phyloP scores from a whole-genome alignment of 2,329 filamentous ascomycete genomes.

The Fusarium xylarioides region DNA sequence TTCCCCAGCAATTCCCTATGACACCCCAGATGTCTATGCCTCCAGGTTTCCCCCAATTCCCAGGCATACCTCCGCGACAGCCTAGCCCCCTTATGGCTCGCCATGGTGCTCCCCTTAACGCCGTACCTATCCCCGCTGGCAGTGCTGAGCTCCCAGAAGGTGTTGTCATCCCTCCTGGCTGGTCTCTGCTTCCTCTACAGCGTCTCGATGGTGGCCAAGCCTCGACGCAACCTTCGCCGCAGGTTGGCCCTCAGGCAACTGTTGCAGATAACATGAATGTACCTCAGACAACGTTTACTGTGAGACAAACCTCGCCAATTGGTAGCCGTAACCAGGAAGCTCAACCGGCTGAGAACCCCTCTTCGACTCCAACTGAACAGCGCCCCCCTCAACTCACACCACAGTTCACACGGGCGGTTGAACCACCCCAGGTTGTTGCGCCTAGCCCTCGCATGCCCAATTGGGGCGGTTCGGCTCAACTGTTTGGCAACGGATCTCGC shows the following conservation, averaged over 20 bases:
- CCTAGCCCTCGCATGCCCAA: conserved; percentile 60
- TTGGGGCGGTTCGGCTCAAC: conserved; percentile 61
- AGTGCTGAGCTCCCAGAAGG: conserved; percentile 70
- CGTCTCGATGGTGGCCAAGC: conserved; percentile 54
- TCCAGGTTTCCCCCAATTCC: conserved; percentile 33
- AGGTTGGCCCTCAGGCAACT: conserved; percentile 31
- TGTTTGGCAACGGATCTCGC: conserved; percentile 52
- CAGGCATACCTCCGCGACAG: conserved; percentile 47
- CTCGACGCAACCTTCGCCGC: conserved; percentile 38
- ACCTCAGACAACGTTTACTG: conserved; percentile 13
- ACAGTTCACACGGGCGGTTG: conserved; percentile 27
- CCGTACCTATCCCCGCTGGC: conserved; percentile 65
- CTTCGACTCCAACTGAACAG: conserved; percentile 13
- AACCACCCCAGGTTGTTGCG: conserved; percentile 52
- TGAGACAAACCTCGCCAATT: conserved; percentile 24
- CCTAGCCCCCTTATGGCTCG: conserved; percentile 56
- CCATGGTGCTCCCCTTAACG: conserved; percentile 57
- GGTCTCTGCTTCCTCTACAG: conserved; percentile 71
- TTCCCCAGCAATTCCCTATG: conserved; percentile 28
- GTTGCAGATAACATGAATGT: conserved; percentile 23
- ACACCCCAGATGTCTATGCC: conserved; percentile 28
- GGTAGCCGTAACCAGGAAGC: conserved; percentile 28
- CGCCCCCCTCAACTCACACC: conserved; percentile 19
- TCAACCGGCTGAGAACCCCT: conserved; percentile 1
- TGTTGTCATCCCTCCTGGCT: conserved; percentile 70